phyloP scores from a whole-genome alignment of 352 stramenopile species.

The Phytopythium oedochilum region DNA sequence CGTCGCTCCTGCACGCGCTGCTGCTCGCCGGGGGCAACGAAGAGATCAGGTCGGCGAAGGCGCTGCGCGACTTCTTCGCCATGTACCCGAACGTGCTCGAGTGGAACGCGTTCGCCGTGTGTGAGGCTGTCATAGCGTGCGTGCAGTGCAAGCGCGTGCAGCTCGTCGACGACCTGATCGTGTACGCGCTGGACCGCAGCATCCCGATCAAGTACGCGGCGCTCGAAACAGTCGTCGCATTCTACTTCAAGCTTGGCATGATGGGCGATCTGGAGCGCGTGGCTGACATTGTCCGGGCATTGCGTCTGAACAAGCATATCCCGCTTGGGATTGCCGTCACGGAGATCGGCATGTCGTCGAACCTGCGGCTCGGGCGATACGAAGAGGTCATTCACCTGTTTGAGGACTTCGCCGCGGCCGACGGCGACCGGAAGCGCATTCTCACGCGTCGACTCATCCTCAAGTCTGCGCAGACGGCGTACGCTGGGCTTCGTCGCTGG shows the following conservation, averaged over 20 bases:
- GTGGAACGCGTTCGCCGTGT: constrained; percentile 63
- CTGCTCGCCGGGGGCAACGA: constrained; percentile 19
- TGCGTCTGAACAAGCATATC: constrained; percentile 75
- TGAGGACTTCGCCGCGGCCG: constrained; percentile 61
- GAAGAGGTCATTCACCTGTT: constrained; percentile 67
- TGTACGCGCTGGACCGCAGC: constrained; percentile 48
- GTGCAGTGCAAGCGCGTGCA: constrained; percentile 40
- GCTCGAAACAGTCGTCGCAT: constrained; percentile 63
- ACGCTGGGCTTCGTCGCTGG: constrained; percentile 36
- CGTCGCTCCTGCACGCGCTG: constrained; percentile 34
- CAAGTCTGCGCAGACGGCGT: constrained; percentile 46
- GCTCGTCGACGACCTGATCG: constrained; percentile 58
- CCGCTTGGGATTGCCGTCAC: constrained; percentile 63
- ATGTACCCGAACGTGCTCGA: constrained; percentile 42
- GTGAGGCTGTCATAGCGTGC: constrained; percentile 54
- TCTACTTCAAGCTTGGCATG: constrained; percentile 64
- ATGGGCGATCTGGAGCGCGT: constrained; percentile 55
- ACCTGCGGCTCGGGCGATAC: constrained; percentile 46
- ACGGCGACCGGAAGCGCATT: constrained; percentile 59
- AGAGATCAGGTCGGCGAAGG: constrained; percentile 21
- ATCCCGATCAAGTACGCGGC: constrained; percentile 78
- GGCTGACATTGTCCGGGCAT: constrained; percentile 51
- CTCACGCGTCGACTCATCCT: constrained; percentile 57
- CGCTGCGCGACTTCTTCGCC: constrained; percentile 43
- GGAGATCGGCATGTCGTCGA: constrained; percentile 72